These are phyloP conservation scores for Neoboletus brunneissimus DNA, from an alignment of 768 basidiomycete genomes.

Conservation along the genomic window DNA sequence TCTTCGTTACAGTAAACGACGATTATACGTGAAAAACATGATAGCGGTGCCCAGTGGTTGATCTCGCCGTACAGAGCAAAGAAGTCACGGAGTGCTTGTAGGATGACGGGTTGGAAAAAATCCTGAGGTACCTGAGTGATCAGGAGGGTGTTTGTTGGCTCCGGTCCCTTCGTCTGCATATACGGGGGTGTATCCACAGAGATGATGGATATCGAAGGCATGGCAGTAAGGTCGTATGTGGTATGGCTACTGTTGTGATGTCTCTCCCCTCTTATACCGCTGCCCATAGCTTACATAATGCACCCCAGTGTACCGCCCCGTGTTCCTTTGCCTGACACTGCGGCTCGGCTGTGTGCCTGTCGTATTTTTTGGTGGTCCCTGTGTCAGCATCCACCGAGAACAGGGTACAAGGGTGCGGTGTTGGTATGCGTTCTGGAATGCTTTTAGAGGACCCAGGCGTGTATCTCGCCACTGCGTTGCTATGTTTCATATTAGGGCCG, in stretches of 20 bases:
- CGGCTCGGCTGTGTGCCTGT: conserved; percentile 22
- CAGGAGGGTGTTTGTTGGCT: conserved; percentile 77
- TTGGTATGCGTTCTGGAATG: conserved; percentile 12
- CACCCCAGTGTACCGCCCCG: conserved; percentile 2
- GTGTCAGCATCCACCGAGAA: conserved; percentile 5
- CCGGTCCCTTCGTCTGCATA: neutral
- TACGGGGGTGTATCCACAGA: conserved; percentile 8
- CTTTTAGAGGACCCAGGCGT: neutral
- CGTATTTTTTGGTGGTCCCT: conserved; percentile 7
- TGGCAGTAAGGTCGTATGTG: conserved; percentile 2
- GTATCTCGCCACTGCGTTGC: conserved; percentile 1
- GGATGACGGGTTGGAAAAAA: conserved; percentile 72
- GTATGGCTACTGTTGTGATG: neutral
- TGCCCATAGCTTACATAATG: conserved; percentile 19
- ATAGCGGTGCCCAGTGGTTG: conserved; percentile 88
- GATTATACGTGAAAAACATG: conserved; percentile 77
- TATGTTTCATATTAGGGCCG: conserved; percentile 9
- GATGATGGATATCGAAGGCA: conserved; percentile 32
- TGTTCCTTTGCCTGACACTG: neutral
- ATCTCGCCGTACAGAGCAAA: conserved; percentile 78
- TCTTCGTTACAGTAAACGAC: conserved; percentile 69
- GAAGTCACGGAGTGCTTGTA: conserved; percentile 64
- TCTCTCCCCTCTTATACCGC: conserved; percentile 10
- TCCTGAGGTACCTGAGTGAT: conserved; percentile 72
- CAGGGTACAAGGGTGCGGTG: conserved; percentile 12